Evolutionary conservation across 1,284 basidiomycete species (phyloP), one percentile per base, ranked within the genome.

Genomic region (Cryptococcus sp.): DNA sequence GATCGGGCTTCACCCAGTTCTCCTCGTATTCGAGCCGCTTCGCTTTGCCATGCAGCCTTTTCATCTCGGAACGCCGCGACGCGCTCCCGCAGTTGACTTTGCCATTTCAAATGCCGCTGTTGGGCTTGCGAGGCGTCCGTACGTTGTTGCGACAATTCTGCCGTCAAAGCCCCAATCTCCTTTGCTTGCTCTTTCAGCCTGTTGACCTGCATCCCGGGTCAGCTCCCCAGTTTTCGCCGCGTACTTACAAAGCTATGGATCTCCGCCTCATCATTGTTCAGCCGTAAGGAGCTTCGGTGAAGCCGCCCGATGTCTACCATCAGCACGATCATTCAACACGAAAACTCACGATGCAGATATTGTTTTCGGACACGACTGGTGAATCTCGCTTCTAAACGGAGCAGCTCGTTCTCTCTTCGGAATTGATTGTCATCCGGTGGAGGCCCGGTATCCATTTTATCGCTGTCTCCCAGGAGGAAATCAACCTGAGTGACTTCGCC

Each of bases 251-350:
- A 73, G 54, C 68, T 75, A 59, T 76, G 70, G 29, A 76, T 73
- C 52, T 76, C 75, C 8, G 72, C 71, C 52, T 76, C 75, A 58
- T 76, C 75, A 41, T 64, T 69, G 58, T 70, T 73, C 63, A 76
- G 68, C 10, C 71, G 66, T 34, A 75, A 54, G 16, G 72, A 69
- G 48, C 69, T 68, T 46, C 62, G 62, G 57, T 76, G 75, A 16
- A 76, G 60, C 0, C 75, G 67, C 1, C 72, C 70, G 40, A 75
- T 73, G 55, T 77, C 74, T 74, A 38, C 22, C 22, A 41, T 63
- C 43, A 63, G 50, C 54, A 11, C 29, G 29, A n/a, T 15, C 17
- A n/a, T 34, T 26, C 23, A 37, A 8, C 38, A 8, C 11, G 1
- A 29, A 2, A 5, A 67, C 71, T 57, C 53, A 76, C 74, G 75